Percentiles rank a stretch among this genome's conserved stretches.
Evolutionary conservation across 257 asterid species (phyloP).

Genomic region (Solanum piurae): DNA sequence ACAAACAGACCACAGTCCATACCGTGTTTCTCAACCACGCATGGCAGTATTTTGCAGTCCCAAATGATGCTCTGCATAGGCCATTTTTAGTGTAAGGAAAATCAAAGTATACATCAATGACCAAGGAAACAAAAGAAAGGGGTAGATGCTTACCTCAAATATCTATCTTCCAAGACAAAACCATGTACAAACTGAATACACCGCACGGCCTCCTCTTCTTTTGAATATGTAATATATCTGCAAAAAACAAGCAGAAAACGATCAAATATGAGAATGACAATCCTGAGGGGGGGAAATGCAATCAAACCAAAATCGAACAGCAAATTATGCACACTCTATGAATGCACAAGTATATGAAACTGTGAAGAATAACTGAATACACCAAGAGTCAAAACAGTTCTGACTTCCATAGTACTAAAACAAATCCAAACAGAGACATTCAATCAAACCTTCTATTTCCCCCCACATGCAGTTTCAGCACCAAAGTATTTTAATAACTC

Average conservation of each 20-base stretch:
- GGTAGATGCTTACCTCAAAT: slow-evolving; percentile 53
- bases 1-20: neutral
- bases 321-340: neutral
- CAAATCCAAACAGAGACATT: neutral
- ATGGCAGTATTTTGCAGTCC: slow-evolving; percentile 97
- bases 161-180: slow-evolving; percentile 73
- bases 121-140: slow-evolving; percentile 1
- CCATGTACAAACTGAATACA: slow-evolving; percentile 96
- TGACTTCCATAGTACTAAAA: neutral
- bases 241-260: neutral
- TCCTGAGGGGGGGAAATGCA: neutral
- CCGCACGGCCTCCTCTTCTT: slow-evolving; percentile 86
- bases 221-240: slow-evolving; percentile 85
- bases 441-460: neutral
- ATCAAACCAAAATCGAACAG: neutral
- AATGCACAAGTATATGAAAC: neutral
- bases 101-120: neutral
- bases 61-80: slow-evolving; percentile 89
- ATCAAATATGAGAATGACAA: neutral
- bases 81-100: neutral
- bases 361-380: neutral
- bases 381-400: neutral
- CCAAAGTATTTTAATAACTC: neutral
- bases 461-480: neutral
- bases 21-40: slow-evolving; percentile 97